Base-by-base conservation (phyloP, 2,329 filamentous ascomycete genomes). In the Decorospora gaudefroyi region DNA sequence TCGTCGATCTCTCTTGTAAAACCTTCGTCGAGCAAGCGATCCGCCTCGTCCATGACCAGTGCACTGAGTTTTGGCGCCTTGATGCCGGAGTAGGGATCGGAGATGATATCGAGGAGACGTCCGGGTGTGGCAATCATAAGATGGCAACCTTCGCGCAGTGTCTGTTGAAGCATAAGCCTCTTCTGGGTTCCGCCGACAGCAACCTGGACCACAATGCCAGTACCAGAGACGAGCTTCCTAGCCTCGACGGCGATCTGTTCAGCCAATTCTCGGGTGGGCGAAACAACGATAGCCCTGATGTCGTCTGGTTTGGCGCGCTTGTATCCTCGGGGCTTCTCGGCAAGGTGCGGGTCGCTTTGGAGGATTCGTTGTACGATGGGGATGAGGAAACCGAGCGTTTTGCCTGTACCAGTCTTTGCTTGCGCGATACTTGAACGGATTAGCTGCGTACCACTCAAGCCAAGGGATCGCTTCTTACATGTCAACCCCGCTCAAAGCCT, bases 141-240 rank as follows among this genome's bases (percentile, higher is more conserved):
- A 72, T 97, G 88, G 73, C 91, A 96, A 22, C 91, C 92, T 55
- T 89, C 71, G 3, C 74, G 72, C 61, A 86, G 83, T 33, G 92
- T 90, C 53, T 79, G 76, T 3, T 69, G 70, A 46, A 97, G 76
- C 72, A 89, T 86, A 10, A 71, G 59, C 4, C 71, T 67, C 76
- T 96, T 97, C 57, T 84, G 80, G 9, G 91, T 95, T 37, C 93
- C 93, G 67, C 93, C 93, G 11, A 99, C 95, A n/a, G 92, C 93
- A 30, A 84, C 85, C 64, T 85, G 80, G 10, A 87, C 80, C 31
- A 82, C 72, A 26, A 96, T 74, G 9, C 85, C 82, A 1, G 89
- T 95, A 53, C 79, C 74, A 2, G 59, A 56, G 19, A 78, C 78
- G 13, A 96, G 72, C 67, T 83, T 88, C 51, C 71, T 78, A 3